Evolutionary conservation across 306 rosid species (phyloP).

Genomic region (Senna siamea): DNA sequence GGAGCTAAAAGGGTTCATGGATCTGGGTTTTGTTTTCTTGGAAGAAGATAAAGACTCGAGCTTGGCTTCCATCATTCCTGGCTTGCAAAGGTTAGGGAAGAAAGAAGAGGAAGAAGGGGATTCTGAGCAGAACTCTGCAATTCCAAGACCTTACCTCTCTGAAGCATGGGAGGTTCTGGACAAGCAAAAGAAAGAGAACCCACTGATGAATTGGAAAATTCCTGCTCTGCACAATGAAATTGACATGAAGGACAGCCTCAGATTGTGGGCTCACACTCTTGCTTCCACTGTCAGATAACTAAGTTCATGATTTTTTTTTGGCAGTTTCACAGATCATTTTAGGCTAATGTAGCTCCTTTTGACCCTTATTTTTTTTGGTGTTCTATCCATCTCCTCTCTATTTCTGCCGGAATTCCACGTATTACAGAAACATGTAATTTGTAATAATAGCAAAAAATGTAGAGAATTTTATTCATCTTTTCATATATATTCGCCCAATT

Average conservation of each 20-base stretch:
- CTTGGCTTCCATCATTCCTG: slow-evolving; percentile 85
- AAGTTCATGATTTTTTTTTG: slow-evolving; percentile 14
- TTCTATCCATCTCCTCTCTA: not conserved
- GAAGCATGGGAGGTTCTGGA: slow-evolving; percentile 76
- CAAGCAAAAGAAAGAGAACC: slow-evolving; percentile 51
- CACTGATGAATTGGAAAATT: slow-evolving; percentile 69
- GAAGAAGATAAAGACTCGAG: slow-evolving; percentile 76
- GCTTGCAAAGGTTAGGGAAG: slow-evolving; percentile 76
- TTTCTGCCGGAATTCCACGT: slow-evolving; percentile 19
- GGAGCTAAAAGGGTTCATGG: slow-evolving; percentile 90
- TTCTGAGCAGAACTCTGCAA: slow-evolving; percentile 32
- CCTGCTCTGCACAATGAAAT: slow-evolving; percentile 58
- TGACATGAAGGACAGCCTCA: slow-evolving; percentile 74
- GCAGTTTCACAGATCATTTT: slow-evolving; percentile 2
- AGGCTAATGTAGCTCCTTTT: not conserved
- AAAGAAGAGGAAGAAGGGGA: slow-evolving; percentile 36
- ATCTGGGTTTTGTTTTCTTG: slow-evolving; percentile 85
- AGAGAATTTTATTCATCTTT: slow-evolving; percentile 15
- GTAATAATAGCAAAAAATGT: slow-evolving; percentile 6
- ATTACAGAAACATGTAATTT: slow-evolving; percentile 21
- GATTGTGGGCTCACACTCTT: slow-evolving; percentile 83
- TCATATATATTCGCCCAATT: not conserved
- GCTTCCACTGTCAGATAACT: slow-evolving; percentile 76
- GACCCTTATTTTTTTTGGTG: not conserved
- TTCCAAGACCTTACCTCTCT: slow-evolving; percentile 86